Evolutionary conservation across 345 rosid genomes (phyloP), one percentile per base, ranked within the genome.

Genomic region (Gossypium rotundifolium): DNA sequence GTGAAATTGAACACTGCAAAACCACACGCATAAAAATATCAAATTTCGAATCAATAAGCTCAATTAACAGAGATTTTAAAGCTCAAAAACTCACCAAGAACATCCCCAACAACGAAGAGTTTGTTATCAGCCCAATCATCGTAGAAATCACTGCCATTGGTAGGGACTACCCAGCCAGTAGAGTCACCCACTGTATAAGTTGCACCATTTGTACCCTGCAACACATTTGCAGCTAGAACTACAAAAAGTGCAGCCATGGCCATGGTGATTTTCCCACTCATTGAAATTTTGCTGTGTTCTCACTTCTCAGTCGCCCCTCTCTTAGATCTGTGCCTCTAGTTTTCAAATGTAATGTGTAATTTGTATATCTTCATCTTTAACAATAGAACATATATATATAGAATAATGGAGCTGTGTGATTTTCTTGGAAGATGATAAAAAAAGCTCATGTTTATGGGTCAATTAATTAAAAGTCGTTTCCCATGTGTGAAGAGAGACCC

Each of bases 81-180:
- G 45, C 10, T 4, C 42, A 46, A 17, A 54, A 65, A 58, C 22
- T 63, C 72, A 87, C 91, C 70, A 1, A 87, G 80, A 55, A 71
- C 29, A 33, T 87, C 88, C 2, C 85, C 84, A 2, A 87, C 80
- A 0, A 4, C 22, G 65, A 87, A 87, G 62, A 23, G 23, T 18
- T 72, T 68, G 11, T 12, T 18, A 29, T 74, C 57, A 2, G 74
- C 80, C 91, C 91, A 87, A 62, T 11, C 22, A 7, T 81, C 13
- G 45, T 83, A 87, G 25, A 76, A 65, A 63, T 57, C 55, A 55
- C 27, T 0, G n/a, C n/a, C n/a, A 40, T 45, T 18, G 18, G 40
- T 0, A 63, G 85, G 85, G 12, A 4, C 13, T 52, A 0, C 11
- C 91, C 89, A 88, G 0, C 84, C 86, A 18, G 14, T 7, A 29